Percentiles rank a stretch among this genome's conserved stretches.
Evolutionary conservation across 345 rosid species (phyloP).

Genomic region (Rhizophora mangle): DNA sequence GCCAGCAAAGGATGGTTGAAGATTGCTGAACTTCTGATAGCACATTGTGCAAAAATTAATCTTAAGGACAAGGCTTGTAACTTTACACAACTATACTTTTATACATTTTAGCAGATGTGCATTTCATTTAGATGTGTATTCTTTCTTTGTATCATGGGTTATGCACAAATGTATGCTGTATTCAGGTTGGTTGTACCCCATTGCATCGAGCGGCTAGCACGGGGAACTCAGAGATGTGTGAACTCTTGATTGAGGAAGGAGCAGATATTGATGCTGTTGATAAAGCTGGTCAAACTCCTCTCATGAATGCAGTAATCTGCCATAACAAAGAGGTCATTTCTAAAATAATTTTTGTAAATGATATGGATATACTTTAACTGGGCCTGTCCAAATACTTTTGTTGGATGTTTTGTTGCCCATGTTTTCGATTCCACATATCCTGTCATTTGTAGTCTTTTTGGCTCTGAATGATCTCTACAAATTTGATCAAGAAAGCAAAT

Average conservation of each 20-base stretch:
- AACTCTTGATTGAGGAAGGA: slow-evolving; percentile 81
- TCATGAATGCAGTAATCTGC: slow-evolving; percentile 75
- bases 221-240: slow-evolving; percentile 70
- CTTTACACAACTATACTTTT: slow-evolving; percentile 10
- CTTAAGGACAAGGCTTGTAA: slow-evolving; percentile 63
- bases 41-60: slow-evolving; percentile 64
- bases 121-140: too few relatives aligned
- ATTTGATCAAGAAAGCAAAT: too few relatives aligned
- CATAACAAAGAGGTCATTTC: slow-evolving; percentile 54
- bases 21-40: slow-evolving; percentile 61
- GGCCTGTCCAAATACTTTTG: neutral
- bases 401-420: neutral
- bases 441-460: neutral
- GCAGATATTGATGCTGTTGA: slow-evolving; percentile 77
- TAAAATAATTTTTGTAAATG: neutral
- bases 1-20: slow-evolving; percentile 87
- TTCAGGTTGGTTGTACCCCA: slow-evolving; percentile 84
- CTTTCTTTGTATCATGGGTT: neutral
- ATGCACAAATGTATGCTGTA: neutral
- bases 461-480: too few relatives aligned
- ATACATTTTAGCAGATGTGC: too few relatives aligned
- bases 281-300: slow-evolving; percentile 86
- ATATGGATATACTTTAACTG: neutral
- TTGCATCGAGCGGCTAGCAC: slow-evolving; percentile 90
- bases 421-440: too few relatives aligned